A percentile compares a stretch with the other conserved stretches of the same genome.
Evolutionary conservation across 1,139 yeast genomes (phyloP).

Genomic region (Yamadazyma buinensis): DNA sequence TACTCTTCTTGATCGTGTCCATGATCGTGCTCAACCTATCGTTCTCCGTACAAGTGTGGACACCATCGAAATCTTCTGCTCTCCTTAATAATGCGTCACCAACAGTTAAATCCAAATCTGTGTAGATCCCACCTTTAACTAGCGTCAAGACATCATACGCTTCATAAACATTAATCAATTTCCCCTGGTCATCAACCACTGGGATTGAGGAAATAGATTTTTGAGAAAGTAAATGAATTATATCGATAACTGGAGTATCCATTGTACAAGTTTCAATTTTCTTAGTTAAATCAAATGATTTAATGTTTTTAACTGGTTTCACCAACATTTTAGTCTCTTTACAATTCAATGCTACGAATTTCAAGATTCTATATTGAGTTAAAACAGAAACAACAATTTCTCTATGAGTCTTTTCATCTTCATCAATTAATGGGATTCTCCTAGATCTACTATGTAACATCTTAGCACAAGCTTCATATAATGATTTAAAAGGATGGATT

Average conservation of each 20-base stretch:
- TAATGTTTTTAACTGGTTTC: slow-evolving; percentile 68
- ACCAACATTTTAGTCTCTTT: slow-evolving; percentile 85
- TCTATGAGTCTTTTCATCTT: slow-evolving; percentile 87
- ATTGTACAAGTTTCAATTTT: slow-evolving; percentile 77
- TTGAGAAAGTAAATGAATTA: slow-evolving; percentile 75
- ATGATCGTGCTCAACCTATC: slow-evolving; percentile 88
- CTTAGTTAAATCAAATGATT: slow-evolving; percentile 55
- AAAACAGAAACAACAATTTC: slow-evolving; percentile 94
- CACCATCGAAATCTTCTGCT: slow-evolving; percentile 97
- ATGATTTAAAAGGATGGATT: slow-evolving; percentile 85
- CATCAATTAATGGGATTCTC: slow-evolving; percentile 91
- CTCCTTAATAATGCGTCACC: slow-evolving; percentile 96
- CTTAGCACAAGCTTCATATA: slow-evolving; percentile 90
- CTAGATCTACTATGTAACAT: slow-evolving; percentile 90
- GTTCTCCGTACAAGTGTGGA: slow-evolving; percentile 86
- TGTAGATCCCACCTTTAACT: slow-evolving; percentile 91
- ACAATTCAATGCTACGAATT: slow-evolving; percentile 94
- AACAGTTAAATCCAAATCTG: slow-evolving; percentile 84
- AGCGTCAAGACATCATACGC: slow-evolving; percentile 92
- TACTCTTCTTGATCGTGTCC: slow-evolving; percentile 89
- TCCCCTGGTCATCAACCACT: slow-evolving; percentile 74
- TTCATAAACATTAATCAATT: slow-evolving; percentile 86
- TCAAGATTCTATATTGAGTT: slow-evolving; percentile 93
- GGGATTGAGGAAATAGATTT: slow-evolving; percentile 90
- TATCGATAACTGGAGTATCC: slow-evolving; percentile 93